Evolutionary conservation across 805 yeast genomes (phyloP), one percentile per base, ranked within the genome.

Genomic region (Starmerella vaccinii): DNA sequence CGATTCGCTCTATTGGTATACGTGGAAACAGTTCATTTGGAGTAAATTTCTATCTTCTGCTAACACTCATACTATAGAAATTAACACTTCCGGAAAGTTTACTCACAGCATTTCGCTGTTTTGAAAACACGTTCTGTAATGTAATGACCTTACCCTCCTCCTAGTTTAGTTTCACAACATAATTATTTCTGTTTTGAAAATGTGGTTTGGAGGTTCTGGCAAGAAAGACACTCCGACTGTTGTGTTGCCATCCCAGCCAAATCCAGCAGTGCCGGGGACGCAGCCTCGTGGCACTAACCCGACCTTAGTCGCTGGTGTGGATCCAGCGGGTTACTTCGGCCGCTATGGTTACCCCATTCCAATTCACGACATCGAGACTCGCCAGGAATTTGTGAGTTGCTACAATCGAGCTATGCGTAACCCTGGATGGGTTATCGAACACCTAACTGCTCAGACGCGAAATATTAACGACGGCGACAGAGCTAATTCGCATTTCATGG

Each of bases 331-430:
- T 6, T 88, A 84, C 68, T 89, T 88, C 71, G 51, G 51, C n/a
- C 80, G 81, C 59, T 89, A 84, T 63, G 98, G 98, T 3, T 87
- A 85, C 61, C 98, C 97, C 0, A 95, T 96, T 1, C 97, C 97
- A 0, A 75, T 84, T 29, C 94, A 87, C 65, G 98, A 92, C 63
- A 67, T 90, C 52, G 78, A 78, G 50, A 76, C 71, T 10, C 74
- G 86, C 54, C 71, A 74, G 50, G 96, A 88, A 68, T 92, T 82
- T 65, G 76, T 90, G 18, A 78, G 92, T 49, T 85, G 92, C 59
- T 92, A 80, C 66, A 90, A 92, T 63, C 76, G 98, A 57, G 76
- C 81, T 55, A 83, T 80, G 30, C 75, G 89, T 53, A 87, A 86
- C 62, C 98, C 98, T 23, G 78, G 54, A 47, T 67, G 83, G 75